phyloP scores from a whole-genome alignment of 169 alveolate species.

The Eimeria brunetti region DNA sequence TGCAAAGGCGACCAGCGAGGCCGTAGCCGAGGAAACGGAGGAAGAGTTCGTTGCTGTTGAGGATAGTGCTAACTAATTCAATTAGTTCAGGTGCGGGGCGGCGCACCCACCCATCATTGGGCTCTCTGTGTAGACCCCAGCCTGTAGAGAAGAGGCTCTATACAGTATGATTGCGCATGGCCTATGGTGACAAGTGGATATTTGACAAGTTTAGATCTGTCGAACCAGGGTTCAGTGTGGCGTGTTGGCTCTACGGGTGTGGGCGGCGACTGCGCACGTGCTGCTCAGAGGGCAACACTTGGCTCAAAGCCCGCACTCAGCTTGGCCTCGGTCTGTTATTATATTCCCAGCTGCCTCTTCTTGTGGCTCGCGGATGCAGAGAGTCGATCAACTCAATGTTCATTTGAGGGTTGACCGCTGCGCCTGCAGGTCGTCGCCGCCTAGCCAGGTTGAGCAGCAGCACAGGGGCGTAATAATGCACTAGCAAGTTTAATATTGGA shows the following conservation, averaged over 20 bases:
- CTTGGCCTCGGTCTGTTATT: slow-evolving; percentile 28
- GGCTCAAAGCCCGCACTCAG: slow-evolving; percentile 19
- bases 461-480: neutral
- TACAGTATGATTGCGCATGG: neutral
- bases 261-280: neutral
- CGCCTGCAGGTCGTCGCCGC: slow-evolving; percentile 21
- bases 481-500: neutral
- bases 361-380: slow-evolving; percentile 20
- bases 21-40: slow-evolving; percentile 16
- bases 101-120: neutral
- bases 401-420: slow-evolving; percentile 56
- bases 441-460: slow-evolving; percentile 9
- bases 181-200: slow-evolving; percentile 13
- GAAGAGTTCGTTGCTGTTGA: slow-evolving; percentile 19
- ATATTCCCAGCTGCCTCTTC: slow-evolving; percentile 47
- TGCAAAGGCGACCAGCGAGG: slow-evolving; percentile 37
- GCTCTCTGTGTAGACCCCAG: neutral
- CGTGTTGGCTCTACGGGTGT: slow-evolving; percentile 9
- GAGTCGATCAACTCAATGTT: slow-evolving; percentile 14
- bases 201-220: slow-evolving; percentile 32
- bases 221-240: slow-evolving; percentile 1
- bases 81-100: neutral
- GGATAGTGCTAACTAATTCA: slow-evolving; percentile 5
- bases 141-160: neutral
- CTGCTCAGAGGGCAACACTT: neutral